Base-by-base conservation (phyloP, 169 alveolate genomes). In the Plasmodium knowlesi region DNA sequence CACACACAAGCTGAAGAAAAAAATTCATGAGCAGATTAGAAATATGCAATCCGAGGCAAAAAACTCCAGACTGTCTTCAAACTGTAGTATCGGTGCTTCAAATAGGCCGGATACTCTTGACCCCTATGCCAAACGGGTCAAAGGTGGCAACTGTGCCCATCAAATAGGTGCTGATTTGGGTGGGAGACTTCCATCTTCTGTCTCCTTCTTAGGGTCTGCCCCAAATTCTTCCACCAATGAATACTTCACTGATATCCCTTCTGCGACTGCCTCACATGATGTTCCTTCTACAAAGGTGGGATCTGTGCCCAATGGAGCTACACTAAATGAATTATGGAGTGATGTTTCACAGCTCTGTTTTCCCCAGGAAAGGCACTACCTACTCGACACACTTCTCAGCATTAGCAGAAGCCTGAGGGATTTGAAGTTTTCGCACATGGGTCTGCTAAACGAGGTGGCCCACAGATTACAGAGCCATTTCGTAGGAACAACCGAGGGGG, bases 331-430 rank as follows among this genome's bases (percentile, higher is more conserved):
- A 67, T 25, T 67, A 22, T n/a, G 39, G 10, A 22, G 10, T 67
- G 76, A 67, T 1, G 0, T 67, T 0, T 67, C 76, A 6, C 76
- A 67, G n/a, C 41, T 67, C 3, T 1, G 1, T 25, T 9, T 39
- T n/a, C 3, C 76, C 19, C 53, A 25, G 30, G 92, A 84, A 10
- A 34, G 43, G 30, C 22, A 67, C 12, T 37, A n/a, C 4, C 57
- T 70, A 4, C 46, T 84, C 32, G 73, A 84, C 16, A 67, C 83
- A 5, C 50, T 86, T 4, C 79, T 86, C 12, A 28, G 41, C 32
- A 86, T 86, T 30, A 19, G 86, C 22, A 86, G 71, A 41, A 86
- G 93, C 39, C 54, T 86, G 25, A 74, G 67, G 43, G 86, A 86
- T 39, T 70, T 86, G 46, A 86, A 76, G 22, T 86, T 74, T 76